These are phyloP conservation scores for Pichia thaimueangensis DNA, from an alignment of 805 yeast species.

Conservation along the genomic window DNA sequence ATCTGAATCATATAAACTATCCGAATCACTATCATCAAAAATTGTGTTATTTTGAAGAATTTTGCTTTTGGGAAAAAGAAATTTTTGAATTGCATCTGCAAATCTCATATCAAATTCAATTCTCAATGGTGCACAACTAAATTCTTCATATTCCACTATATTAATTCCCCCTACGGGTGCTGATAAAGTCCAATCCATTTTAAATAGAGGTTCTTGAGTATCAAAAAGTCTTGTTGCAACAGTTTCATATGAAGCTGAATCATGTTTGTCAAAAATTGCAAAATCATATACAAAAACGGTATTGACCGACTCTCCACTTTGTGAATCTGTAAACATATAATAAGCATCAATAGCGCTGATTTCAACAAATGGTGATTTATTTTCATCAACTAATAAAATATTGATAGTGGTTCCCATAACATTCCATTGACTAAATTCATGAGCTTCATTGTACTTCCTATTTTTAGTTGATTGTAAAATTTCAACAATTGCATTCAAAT, in stretches of 20 bases:
- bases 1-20: slow-evolving; percentile 1
- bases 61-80: slow-evolving; percentile 23
- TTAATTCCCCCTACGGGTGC: slow-evolving; percentile 62
- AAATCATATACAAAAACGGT: slow-evolving; percentile 55
- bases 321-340: slow-evolving; percentile 54
- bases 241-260: slow-evolving; percentile 58
- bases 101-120: slow-evolving; percentile 53
- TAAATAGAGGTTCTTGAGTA: slow-evolving; percentile 29
- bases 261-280: slow-evolving; percentile 64
- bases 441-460: slow-evolving; percentile 26
- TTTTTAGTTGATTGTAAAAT: slow-evolving; percentile 26
- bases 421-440: slow-evolving; percentile 46
- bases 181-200: slow-evolving; percentile 47
- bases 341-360: slow-evolving; percentile 57
- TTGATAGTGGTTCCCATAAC: slow-evolving; percentile 63
- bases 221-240: slow-evolving; percentile 40
- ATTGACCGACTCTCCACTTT: slow-evolving; percentile 66
- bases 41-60: slow-evolving; percentile 4
- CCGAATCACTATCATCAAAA: slow-evolving; percentile 8
- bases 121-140: slow-evolving; percentile 46
- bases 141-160: slow-evolving; percentile 43
- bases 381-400: slow-evolving; percentile 59
- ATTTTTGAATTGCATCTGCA: slow-evolving; percentile 40
- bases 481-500: slow-evolving; percentile 23
- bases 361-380: slow-evolving; percentile 64